Percentiles rank a stretch among this genome's conserved stretches.
These are phyloP conservation scores for Alternaria atra DNA, from an alignment of 2,329 filamentous ascomycete genomes.

Conservation along the genomic window DNA sequence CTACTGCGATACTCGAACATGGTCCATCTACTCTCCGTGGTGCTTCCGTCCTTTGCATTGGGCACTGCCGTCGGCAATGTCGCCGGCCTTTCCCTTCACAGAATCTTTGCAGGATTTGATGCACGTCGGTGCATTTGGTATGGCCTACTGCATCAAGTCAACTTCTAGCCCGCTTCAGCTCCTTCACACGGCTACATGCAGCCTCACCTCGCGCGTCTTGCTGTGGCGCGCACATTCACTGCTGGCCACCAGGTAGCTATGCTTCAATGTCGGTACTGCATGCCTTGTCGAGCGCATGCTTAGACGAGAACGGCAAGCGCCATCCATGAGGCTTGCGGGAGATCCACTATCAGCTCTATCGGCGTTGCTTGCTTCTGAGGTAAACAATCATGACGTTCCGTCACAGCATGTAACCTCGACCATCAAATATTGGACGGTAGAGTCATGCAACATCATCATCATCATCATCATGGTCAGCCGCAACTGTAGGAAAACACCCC, in stretches of 20 bases:
- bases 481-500: slow-evolving; percentile 15
- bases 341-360: slow-evolving; percentile 27
- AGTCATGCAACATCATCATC: slow-evolving; percentile 16
- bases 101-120: slow-evolving; percentile 31
- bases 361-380: slow-evolving; percentile 31
- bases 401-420: slow-evolving; percentile 36
- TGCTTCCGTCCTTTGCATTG: slow-evolving; percentile 13
- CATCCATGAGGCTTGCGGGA: slow-evolving; percentile 28
- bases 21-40: slow-evolving; percentile 14
- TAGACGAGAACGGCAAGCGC: slow-evolving; percentile 29
- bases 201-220: slow-evolving; percentile 42
- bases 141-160: slow-evolving; percentile 29
- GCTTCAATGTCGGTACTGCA: slow-evolving; percentile 26
- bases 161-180: slow-evolving; percentile 42
- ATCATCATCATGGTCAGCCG: slow-evolving; percentile 22
- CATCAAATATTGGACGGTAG: slow-evolving; percentile 24
- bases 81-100: slow-evolving; percentile 23
- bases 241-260: slow-evolving; percentile 15
- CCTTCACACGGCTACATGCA: slow-evolving; percentile 37
- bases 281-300: slow-evolving; percentile 25
- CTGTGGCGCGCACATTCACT: slow-evolving; percentile 27
- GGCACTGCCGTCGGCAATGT: slow-evolving; percentile 11
- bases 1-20: slow-evolving; percentile 12
- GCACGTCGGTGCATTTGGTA: slow-evolving; percentile 31
- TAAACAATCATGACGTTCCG: slow-evolving; percentile 17